Conservation (phyloP, 1,284 basidiomycete species). For the Ganoderma multipileum region DNA sequence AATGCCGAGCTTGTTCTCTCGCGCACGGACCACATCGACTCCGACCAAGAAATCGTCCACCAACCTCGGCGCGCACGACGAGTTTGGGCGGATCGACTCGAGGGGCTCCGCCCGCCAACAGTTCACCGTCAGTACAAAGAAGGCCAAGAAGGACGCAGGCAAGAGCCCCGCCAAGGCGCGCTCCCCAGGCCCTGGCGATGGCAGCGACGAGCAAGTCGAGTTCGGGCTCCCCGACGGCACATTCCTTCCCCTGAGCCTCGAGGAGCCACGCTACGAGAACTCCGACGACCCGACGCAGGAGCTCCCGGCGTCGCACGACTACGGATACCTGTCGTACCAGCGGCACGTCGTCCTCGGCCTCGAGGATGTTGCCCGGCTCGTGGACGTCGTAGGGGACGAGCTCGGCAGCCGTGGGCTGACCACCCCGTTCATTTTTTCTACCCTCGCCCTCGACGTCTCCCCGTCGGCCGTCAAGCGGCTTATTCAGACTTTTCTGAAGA, state of each 20-base stretch:
- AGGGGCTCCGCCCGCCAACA: slow-evolving; percentile 45
- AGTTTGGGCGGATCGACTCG: slow-evolving; percentile 69
- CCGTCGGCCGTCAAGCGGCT: slow-evolving; percentile 74
- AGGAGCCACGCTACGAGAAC: slow-evolving; percentile 48
- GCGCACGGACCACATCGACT: slow-evolving; percentile 59
- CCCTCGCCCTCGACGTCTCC: slow-evolving; percentile 84
- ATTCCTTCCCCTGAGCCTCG: slow-evolving; percentile 67
- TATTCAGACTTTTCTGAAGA: slow-evolving; percentile 76
- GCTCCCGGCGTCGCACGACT: slow-evolving; percentile 50
- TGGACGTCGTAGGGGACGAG: slow-evolving; percentile 75
- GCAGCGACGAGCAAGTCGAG: slow-evolving; percentile 42
- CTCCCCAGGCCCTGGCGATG: slow-evolving; percentile 39
- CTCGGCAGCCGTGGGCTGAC: slow-evolving; percentile 78
- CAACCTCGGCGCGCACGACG: slow-evolving; percentile 51
- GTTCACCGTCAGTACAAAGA: slow-evolving; percentile 42
- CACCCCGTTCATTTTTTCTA: slow-evolving; percentile 90
- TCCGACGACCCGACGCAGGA: slow-evolving; percentile 37
- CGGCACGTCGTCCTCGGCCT: slow-evolving; percentile 79
- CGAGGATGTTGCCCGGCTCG: slow-evolving; percentile 74
- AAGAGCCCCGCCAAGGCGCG: slow-evolving; percentile 48
- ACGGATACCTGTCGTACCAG: slow-evolving; percentile 76
- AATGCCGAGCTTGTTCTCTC: slow-evolving; percentile 67
- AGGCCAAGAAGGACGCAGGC: slow-evolving; percentile 58
- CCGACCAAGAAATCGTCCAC: slow-evolving; percentile 44
- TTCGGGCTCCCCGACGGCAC: slow-evolving; percentile 63